Base-by-base conservation (phyloP, 2,329 filamentous ascomycete genomes). In the Aspergillaceae sp. region DNA sequence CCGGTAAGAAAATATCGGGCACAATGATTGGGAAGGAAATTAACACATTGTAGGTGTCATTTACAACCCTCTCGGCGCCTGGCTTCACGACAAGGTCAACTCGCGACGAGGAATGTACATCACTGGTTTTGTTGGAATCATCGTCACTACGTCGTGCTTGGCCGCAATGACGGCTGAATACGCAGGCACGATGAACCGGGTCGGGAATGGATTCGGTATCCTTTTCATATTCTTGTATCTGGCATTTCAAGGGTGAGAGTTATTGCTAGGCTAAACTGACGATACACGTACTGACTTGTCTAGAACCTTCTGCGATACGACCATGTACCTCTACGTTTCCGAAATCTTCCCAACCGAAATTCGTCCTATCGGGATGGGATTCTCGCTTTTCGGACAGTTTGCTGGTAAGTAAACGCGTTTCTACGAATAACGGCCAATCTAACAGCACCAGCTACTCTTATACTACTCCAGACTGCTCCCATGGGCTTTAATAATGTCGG, bases 281-380 rank as follows among this genome's bases (percentile, higher is more conserved):
- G 3, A 41, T 8, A 10, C 30, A 35, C 3, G 9, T 30, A 32
- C 51, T 57, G n/a, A 59, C 32, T 30, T 5, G 6, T 8, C 26
- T 28, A 71, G 68, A 6, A 71, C 66, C 32, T 72, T 63, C 52
- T 64, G 72, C 36, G 72, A 74, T 48, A 72, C 72, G 2, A 72
- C 66, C 10, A 71, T 73, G 57, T 74, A 73, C 47, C 59, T 72
- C 26, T 73, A 72, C 45, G 62, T 71, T 29, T 63, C 64, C 2
- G 70, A 73, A 56, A 74, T 73, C 11, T 73, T 71, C 56, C 71
- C 72, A 0, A 75, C 72, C 0, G 71, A 75, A 44, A 73, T 76
- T 29, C 66, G 74, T 2, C 67, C 73, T 0, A 76, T 75, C 30
- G 74, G 74, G 6, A 75, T 76, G 64, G 74, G 71, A 0, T 74